Evolutionary conservation across 495 filamentous ascomycete species (phyloP).

Genomic region (Lepidopterella palustris): DNA sequence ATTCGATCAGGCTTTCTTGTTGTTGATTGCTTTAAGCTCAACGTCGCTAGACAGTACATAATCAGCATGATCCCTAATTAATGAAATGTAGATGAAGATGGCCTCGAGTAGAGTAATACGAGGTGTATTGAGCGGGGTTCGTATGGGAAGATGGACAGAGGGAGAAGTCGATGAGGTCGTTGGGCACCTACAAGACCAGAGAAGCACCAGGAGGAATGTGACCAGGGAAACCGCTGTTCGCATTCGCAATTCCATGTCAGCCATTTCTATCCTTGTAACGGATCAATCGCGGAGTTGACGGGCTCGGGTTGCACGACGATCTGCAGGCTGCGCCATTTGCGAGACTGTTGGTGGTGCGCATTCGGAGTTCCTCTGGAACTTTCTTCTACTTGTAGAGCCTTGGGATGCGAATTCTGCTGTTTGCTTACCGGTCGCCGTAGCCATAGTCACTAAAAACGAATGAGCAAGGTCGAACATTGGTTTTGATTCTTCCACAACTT

Average conservation of each 20-base stretch:
- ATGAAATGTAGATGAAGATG: too few species aligned
- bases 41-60: constrained; percentile 28
- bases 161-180: not conserved
- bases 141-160: not conserved
- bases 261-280: not conserved
- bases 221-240: constrained; percentile 25
- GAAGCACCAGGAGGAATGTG: constrained; percentile 26
- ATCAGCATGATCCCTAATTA: too few species aligned
- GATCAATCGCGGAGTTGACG: not conserved
- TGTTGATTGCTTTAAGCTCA: constrained; percentile 29
- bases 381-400: not conserved
- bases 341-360: too few species aligned
- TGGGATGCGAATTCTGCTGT: not conserved
- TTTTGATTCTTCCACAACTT: constrained; percentile 4
- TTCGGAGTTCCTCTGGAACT: too few species aligned
- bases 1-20: constrained; percentile 11
- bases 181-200: constrained; percentile 32
- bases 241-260: not conserved
- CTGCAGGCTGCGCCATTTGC: too few species aligned
- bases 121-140: not conserved
- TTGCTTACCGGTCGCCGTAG: constrained; percentile 27
- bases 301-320: not conserved
- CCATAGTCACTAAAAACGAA: constrained; percentile 27
- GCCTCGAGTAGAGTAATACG: constrained; percentile 1
- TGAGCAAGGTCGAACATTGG: not conserved